These are phyloP conservation scores for Chaetomium sp. DNA, from an alignment of 2,329 filamentous ascomycete genomes.

Conservation along the genomic window DNA sequence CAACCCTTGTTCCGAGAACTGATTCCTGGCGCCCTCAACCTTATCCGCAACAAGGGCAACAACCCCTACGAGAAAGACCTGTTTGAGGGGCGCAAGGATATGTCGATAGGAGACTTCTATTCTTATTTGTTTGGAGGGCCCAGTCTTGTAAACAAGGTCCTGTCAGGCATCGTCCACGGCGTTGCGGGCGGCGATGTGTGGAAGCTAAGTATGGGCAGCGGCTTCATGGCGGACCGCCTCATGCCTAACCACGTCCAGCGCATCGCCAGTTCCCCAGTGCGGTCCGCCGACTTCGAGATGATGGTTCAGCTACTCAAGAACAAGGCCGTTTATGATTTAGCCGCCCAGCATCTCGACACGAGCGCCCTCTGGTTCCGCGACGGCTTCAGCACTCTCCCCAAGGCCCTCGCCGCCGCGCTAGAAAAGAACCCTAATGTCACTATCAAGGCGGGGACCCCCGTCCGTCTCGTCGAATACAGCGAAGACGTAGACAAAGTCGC, in stretches of 20 bases:
- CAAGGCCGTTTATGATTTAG: slow-evolving; percentile 20
- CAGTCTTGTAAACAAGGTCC: slow-evolving; percentile 67
- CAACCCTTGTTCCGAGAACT: slow-evolving; percentile 56
- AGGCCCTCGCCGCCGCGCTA: slow-evolving; percentile 56
- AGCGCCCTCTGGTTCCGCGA: slow-evolving; percentile 49
- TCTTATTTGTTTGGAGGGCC: slow-evolving; percentile 54
- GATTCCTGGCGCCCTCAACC: neutral
- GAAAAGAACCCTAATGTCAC: slow-evolving; percentile 58
- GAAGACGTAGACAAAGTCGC: slow-evolving; percentile 42
- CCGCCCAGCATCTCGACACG: slow-evolving; percentile 12
- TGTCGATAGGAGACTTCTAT: slow-evolving; percentile 72
- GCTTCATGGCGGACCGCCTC: slow-evolving; percentile 49
- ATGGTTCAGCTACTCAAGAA: slow-evolving; percentile 18
- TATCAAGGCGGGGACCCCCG: slow-evolving; percentile 53
- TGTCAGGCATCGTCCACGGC: slow-evolving; percentile 78
- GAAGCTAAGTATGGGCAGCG: slow-evolving; percentile 71
- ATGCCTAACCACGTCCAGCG: neutral
- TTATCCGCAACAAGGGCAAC: neutral
- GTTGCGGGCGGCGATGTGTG: slow-evolving; percentile 91
- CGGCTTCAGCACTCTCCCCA: slow-evolving; percentile 65
- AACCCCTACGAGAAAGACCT: neutral
- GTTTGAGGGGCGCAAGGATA: neutral
- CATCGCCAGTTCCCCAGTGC: neutral
- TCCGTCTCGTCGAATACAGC: slow-evolving; percentile 51
- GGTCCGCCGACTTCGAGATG: slow-evolving; percentile 19